Evolutionary conservation across 805 yeast genomes (phyloP), one percentile per base, ranked within the genome.

Genomic region (Zygosaccharomyces lentus): DNA sequence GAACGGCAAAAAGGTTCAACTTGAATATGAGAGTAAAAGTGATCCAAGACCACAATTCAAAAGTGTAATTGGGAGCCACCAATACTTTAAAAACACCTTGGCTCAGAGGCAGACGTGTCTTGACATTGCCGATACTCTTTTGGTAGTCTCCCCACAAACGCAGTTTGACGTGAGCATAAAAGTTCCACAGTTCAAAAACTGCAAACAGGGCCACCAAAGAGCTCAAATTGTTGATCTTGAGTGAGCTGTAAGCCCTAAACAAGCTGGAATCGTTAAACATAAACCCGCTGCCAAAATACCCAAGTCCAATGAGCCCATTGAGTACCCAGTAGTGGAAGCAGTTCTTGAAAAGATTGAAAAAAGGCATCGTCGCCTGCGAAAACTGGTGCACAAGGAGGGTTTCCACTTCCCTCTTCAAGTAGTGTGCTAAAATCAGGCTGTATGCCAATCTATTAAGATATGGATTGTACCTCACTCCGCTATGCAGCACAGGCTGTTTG

Each of bases 31-130:
- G 48, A 16, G 91, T 78, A 58, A 82, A 80, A 23, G 75, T 66
- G 1, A 83, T 61, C 96, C 96, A 93, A 1, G 82, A 73, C 55
- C 84, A 67, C 36, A 78, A 70, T 73, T 93, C 99, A 65, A 89
- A 91, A 55, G 88, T 84, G 67, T 93, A 93, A 71, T 93, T 93
- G 54, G 99, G 99, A 66, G 88, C 85, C n/a, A 93, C 81, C 29
- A 90, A 86, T 47, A 73, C 67, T 49, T 78, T 74, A 62, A 93
- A 93, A 8, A 91, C 85, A 56, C 87, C 95, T 15, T 96, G 96
- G 50, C 74, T 73, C 17, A 98, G 64, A 16, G 71, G 62, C 26
- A 68, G 61, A 53, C 74, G 61, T 30, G 56, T 52, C 30, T 54
- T 66, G 6, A 63, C 54, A 40, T 59, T 65, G 16, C 73, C 73